Base-by-base conservation (phyloP, 2,329 filamentous ascomycete species). In the Pseudopithomyces maydicus region DNA sequence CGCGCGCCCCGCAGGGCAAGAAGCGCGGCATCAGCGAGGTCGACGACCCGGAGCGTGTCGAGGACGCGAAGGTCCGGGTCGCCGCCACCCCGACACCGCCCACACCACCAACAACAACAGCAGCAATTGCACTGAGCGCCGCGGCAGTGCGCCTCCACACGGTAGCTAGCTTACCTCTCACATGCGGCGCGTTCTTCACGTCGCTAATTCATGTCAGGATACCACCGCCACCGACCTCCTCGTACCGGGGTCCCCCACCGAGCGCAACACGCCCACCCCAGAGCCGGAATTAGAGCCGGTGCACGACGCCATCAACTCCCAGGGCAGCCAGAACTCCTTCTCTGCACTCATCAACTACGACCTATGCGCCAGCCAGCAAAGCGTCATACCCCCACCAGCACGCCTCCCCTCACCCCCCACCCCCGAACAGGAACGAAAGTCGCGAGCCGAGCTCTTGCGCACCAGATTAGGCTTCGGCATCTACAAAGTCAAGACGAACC, bases 401-500 rank as follows among this genome's bases (percentile, higher is more conserved):
- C 57, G 65, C 22, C 48, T 57, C 8, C 56, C 55, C 17, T 53
- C 54, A 32, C 58, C 65, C 20, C 52, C 59, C 11, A 54, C 55
- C 26, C 38, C 56, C 23, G 45, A 55, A 17, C 56, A 54, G 32
- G 55, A 58, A 45, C 53, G 60, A 43, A 71, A 51, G 45, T 73
- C 90, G 83, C 84, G 85, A 75, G 88, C 87, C 19, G 84, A 89
- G 68, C 84, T 86, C 47, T 79, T 92, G 43, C 84, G 84, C 50
- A 81, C 91, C 10, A 84, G 89, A n/a, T 84, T 93, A 15, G 82
- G 84, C 26, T 83, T 92, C 19, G 90, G 89, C 14, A 84, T 84
- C 68, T 92, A 92, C 80, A 92, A 92, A 76, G 81, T 93, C 63
- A 84, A 83, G 55, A 92, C 90, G 1, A 87, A 89, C 57, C 90